Conservation (phyloP, 257 asterid species). For the Solanum pinnatisectum region DNA sequence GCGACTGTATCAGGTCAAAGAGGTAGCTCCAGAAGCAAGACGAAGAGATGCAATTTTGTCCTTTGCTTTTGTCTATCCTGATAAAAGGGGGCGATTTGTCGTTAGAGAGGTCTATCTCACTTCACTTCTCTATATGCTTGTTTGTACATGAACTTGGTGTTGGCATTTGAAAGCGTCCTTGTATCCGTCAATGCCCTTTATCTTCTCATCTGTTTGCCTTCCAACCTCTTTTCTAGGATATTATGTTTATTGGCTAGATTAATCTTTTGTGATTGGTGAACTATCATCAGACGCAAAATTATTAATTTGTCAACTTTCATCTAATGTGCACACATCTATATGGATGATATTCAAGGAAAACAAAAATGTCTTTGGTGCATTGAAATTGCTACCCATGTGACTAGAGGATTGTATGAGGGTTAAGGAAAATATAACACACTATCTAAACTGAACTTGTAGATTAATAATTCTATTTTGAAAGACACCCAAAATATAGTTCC, state of each 20-base stretch:
- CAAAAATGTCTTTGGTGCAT: background rate
- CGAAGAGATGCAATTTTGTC: constrained; percentile 60
- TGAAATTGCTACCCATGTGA: background rate
- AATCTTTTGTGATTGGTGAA: background rate
- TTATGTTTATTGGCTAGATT: background rate
- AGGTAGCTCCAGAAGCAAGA: constrained; percentile 79
- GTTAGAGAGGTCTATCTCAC: constrained; percentile 42
- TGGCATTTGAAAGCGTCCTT: background rate
- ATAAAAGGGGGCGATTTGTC: constrained; percentile 63
- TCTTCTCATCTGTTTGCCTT: background rate
- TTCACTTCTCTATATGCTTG: background rate
- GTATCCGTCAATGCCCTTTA: background rate
- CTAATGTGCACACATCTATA: background rate
- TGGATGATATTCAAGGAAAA: background rate
- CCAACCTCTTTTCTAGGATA: background rate
- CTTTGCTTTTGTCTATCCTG: constrained; percentile 72
- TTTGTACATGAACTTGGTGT: background rate
- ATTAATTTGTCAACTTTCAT: background rate
- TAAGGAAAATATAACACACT: background rate
- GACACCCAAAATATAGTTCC: background rate
- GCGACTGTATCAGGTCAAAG: constrained; percentile 42
- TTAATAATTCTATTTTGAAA: background rate
- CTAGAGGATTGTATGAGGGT: background rate
- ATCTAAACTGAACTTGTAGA: background rate
- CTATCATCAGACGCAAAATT: background rate